Conservation (phyloP, 306 rosid genomes). For the Abrus pulchellus region DNA sequence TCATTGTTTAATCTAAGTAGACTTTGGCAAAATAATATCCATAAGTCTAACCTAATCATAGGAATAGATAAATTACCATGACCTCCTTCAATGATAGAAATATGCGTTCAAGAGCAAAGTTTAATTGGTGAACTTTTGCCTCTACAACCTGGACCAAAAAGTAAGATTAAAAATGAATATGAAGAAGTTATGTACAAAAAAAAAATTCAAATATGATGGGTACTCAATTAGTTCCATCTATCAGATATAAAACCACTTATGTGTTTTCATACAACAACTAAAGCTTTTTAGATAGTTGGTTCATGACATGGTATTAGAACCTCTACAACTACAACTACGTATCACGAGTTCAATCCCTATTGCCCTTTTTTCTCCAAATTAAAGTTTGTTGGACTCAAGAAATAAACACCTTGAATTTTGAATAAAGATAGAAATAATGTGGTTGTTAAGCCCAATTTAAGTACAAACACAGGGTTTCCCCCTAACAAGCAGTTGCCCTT, state of each 20-base stretch:
- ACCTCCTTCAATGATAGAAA: constrained; percentile 84
- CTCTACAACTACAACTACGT: background rate
- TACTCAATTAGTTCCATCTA: constrained; percentile 9
- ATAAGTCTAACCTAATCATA: background rate
- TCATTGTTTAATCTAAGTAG: constrained; percentile 28
- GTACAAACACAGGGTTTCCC: too few relatives aligned
- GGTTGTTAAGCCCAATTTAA: too few relatives aligned
- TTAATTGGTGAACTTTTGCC: constrained; percentile 90
- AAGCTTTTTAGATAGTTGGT: background rate
- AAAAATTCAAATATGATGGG: background rate
- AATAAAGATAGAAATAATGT: too few relatives aligned
- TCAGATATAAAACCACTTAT: background rate
- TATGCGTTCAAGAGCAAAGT: constrained; percentile 80
- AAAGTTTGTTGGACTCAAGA: background rate
- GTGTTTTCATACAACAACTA: background rate
- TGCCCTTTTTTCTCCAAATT: background rate
- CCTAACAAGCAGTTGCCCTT: too few relatives aligned
- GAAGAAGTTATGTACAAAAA: constrained; percentile 30
- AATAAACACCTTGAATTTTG: too few relatives aligned
- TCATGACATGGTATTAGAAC: background rate
- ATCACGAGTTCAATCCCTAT: background rate
- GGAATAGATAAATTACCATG: constrained; percentile 57
- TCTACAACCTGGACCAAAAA: constrained; percentile 73
- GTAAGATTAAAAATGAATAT: constrained; percentile 37
- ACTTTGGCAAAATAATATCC: constrained; percentile 21